Evolutionary conservation across 352 stramenopile species (phyloP).

Genomic region (Globisporangium echinulatum): DNA sequence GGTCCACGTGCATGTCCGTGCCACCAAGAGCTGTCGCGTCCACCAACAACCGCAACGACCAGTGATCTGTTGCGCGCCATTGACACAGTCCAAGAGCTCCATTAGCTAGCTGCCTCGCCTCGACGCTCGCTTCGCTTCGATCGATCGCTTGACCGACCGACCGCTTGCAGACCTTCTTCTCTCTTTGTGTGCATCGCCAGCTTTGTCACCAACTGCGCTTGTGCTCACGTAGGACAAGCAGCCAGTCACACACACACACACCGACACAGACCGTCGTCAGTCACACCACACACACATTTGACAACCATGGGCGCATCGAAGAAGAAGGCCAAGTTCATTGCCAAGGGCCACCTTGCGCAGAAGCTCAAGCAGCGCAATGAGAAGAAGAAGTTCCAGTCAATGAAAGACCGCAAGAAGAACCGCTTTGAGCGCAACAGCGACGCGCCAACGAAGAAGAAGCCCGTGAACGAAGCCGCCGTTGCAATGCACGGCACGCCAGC

Average conservation of each 20-base stretch:
- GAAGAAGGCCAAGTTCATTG: constrained; percentile 88
- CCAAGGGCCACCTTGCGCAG: constrained; percentile 64
- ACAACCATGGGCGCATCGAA: constrained; percentile 53
- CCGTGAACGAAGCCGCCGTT: constrained; percentile 18
- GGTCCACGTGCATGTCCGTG: neutral
- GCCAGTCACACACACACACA: neutral
- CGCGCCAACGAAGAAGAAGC: constrained; percentile 41
- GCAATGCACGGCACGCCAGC: constrained; percentile 3
- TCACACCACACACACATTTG: neutral
- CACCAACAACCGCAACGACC: neutral
- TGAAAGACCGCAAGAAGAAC: constrained; percentile 75
- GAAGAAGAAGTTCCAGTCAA: constrained; percentile 73
- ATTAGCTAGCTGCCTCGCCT: neutral
- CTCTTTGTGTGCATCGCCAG: no score
- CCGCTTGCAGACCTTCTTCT: neutral
- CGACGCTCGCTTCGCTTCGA: neutral
- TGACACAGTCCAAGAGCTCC: neutral
- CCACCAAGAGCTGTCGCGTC: neutral
- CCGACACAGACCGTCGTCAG: neutral
- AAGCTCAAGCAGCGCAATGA: constrained; percentile 86
- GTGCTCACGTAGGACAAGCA: no score
- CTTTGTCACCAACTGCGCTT: no score
- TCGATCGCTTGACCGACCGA: neutral
- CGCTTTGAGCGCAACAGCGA: constrained; percentile 62
- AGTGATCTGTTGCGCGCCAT: neutral